phyloP scores from a whole-genome alignment of 169 alveolate genomes.

The Plasmodium adleri region DNA sequence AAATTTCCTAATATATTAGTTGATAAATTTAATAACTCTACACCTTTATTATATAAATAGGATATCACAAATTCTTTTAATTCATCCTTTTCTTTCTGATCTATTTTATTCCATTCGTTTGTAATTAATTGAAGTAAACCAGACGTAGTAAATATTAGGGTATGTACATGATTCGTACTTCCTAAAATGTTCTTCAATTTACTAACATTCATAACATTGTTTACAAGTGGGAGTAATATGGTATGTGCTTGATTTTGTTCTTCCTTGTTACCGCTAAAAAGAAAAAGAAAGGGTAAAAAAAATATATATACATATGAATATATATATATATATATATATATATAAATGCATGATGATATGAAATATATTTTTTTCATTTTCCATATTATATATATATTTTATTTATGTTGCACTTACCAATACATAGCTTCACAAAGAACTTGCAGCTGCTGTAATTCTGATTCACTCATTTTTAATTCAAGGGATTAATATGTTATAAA shows the following conservation, averaged over 20 bases:
- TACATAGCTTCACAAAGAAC: slow-evolving; percentile 91
- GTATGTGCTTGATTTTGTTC: slow-evolving; percentile 94
- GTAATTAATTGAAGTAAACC: slow-evolving; percentile 89
- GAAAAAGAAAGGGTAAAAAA: background rate
- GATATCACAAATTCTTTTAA: slow-evolving; percentile 90
- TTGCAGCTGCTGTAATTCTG: slow-evolving; percentile 90
- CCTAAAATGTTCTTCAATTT: slow-evolving; percentile 88
- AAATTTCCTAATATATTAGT: slow-evolving; percentile 92
- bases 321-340: background rate
- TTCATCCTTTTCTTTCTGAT: slow-evolving; percentile 90
- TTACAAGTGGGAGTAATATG: slow-evolving; percentile 91
- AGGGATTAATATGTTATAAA: background rate
- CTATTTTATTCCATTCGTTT: slow-evolving; percentile 90
- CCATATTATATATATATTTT: background rate
- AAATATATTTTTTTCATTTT: background rate
- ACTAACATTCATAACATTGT: slow-evolving; percentile 88
- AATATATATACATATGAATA: background rate
- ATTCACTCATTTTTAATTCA: slow-evolving; percentile 68
- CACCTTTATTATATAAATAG: slow-evolving; percentile 92
- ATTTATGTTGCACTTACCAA: slow-evolving; percentile 54
- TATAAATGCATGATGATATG: background rate
- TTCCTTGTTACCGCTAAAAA: slow-evolving; percentile 87
- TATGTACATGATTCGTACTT: slow-evolving; percentile 89
- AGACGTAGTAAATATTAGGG: slow-evolving; percentile 89
- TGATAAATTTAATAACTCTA: slow-evolving; percentile 91